Evolutionary conservation across 1,284 basidiomycete species (phyloP), one percentile per base, ranked within the genome.

Genomic region (Vanrija sp.): DNA sequence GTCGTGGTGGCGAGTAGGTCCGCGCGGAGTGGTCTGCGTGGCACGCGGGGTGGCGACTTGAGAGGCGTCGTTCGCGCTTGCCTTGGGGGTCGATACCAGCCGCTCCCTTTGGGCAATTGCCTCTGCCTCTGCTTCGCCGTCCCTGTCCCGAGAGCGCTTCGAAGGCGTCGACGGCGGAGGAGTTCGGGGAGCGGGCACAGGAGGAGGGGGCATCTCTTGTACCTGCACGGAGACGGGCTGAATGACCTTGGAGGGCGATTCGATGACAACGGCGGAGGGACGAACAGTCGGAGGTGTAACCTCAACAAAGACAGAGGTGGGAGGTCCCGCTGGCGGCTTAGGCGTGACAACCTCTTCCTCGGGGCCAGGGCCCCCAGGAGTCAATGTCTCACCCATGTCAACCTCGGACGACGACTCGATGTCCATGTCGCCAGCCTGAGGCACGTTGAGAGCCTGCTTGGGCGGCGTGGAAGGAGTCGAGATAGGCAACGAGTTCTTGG

Each of bases 371-470:
- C 31, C 12, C 12, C 31, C 31, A 14, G 31, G 31, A 14, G 31
- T 14, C 12, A 31, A 31, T 31, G 31, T 31, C 31, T 31, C 31
- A 4, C 31, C 31, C 2, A 31, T 12, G 15, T 57, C 55, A 22
- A 49, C n/a, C 38, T 56, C 54, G 1, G 57, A 53, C 12, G 57
- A 41, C 23, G 54, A 50, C 53, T 59, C 57, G 16, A 59, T 49
- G 20, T 59, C 57, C 51, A 48, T 52, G 50, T 59, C 57, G n/a
- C 41, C 51, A 2, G 41, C 37, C 45, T 53, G 57, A 2, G 57
- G 47, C 6, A 55, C 57, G 9, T 50, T 37, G 41, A 59, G 45
- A 8, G 41, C 24, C 41, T 45, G 37, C 10, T 4, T 35, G 4
- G 49, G 49, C 6, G 49, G 42, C 15, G 49, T 45, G 3, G 22